These are phyloP conservation scores for Hirschioporus abietinus DNA, from an alignment of 768 basidiomycete species.

Conservation along the genomic window DNA sequence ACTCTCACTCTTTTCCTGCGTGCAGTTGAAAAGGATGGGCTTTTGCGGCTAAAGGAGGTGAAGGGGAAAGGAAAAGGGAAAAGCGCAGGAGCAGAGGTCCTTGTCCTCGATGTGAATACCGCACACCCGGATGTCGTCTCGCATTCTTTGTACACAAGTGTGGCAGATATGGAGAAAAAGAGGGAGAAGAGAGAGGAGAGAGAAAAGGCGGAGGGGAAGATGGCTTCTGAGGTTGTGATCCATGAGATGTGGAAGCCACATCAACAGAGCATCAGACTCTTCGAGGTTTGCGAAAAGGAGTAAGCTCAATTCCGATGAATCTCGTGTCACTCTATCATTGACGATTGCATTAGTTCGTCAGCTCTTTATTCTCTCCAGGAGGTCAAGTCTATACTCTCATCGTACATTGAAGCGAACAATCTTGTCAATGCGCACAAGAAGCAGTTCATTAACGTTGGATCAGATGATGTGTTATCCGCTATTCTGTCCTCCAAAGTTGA, in stretches of 20 bases:
- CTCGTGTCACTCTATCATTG: neutral
- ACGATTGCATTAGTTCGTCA: slow-evolving; percentile 35
- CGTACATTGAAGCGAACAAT: slow-evolving; percentile 54
- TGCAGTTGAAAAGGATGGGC: slow-evolving; percentile 61
- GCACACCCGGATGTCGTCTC: slow-evolving; percentile 50
- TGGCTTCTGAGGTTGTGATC: slow-evolving; percentile 47
- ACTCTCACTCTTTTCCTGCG: slow-evolving; percentile 81
- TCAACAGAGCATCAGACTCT: slow-evolving; percentile 48
- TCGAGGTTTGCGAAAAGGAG: slow-evolving; percentile 60
- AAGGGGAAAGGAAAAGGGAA: slow-evolving; percentile 47
- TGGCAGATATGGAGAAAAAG: slow-evolving; percentile 61
- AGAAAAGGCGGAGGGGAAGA: slow-evolving; percentile 37
- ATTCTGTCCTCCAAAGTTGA: slow-evolving; percentile 29
- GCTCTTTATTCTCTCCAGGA: slow-evolving; percentile 52
- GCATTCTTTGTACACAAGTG: slow-evolving; percentile 50
- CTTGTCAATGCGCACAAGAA: slow-evolving; percentile 65
- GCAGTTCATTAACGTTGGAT: slow-evolving; percentile 66
- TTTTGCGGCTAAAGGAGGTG: slow-evolving; percentile 67
- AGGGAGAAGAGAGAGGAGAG: slow-evolving; percentile 57
- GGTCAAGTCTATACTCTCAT: slow-evolving; percentile 50
- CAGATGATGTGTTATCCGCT: slow-evolving; percentile 22
- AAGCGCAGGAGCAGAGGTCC: slow-evolving; percentile 40
- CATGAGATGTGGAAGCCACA: slow-evolving; percentile 77
- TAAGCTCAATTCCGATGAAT: slow-evolving; percentile 28
- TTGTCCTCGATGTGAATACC: slow-evolving; percentile 41